phyloP scores from a whole-genome alignment of 2,329 filamentous ascomycete species.

The Westerdykella aurantiaca region DNA sequence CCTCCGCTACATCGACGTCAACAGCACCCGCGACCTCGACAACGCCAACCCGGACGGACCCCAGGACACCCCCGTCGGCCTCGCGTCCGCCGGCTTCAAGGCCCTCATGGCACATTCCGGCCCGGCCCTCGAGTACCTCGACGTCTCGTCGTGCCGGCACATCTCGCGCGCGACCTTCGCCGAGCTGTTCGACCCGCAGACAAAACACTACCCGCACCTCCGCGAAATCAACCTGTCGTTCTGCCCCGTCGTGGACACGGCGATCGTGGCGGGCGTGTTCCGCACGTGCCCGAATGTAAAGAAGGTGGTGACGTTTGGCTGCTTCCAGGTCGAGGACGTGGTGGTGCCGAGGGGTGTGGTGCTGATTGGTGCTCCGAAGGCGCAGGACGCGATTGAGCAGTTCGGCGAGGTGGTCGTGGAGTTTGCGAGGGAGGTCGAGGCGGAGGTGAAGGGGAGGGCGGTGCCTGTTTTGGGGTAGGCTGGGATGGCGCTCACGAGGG shows the following conservation, averaged over 20 bases:
- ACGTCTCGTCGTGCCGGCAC: constrained; percentile 79
- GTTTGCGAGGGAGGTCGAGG: constrained; percentile 19
- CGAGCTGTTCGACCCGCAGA: constrained; percentile 58
- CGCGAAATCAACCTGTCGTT: constrained; percentile 72
- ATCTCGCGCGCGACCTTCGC: constrained; percentile 68
- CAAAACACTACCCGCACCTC: constrained; percentile 59
- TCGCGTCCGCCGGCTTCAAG: constrained; percentile 69
- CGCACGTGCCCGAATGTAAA: constrained; percentile 54
- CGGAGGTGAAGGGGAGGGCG: constrained; percentile 11
- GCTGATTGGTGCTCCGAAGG: constrained; percentile 55
- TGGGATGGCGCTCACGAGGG: background rate
- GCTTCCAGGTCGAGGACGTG: constrained; percentile 54
- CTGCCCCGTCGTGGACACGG: constrained; percentile 61
- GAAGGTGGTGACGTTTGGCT: constrained; percentile 58
- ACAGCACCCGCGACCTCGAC: constrained; percentile 72
- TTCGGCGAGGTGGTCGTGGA: constrained; percentile 38
- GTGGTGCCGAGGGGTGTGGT: constrained; percentile 53
- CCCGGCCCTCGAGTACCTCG: constrained; percentile 56
- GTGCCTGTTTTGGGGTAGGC: constrained; percentile 20
- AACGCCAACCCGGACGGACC: constrained; percentile 60
- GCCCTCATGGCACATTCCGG: constrained; percentile 84
- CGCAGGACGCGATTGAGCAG: constrained; percentile 53
- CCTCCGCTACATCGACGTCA: constrained; percentile 66
- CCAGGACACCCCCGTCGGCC: constrained; percentile 56
- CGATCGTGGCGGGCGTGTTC: constrained; percentile 59